Evolutionary conservation across 257 asterid species (phyloP).

Genomic region (Salvia hispanica): DNA sequence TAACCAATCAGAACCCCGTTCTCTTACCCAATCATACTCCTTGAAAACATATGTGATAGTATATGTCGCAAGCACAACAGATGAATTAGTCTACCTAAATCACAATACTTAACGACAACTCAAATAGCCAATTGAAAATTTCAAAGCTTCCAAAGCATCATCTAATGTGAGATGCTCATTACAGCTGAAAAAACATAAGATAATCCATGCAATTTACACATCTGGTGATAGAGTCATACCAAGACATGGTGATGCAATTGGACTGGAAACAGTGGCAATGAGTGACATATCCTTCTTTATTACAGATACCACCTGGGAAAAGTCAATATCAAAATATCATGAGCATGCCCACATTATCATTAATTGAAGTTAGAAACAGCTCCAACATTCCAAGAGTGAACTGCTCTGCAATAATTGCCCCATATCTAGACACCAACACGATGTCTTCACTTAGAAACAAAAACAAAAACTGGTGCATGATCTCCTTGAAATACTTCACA

Average conservation of each 20-base stretch:
- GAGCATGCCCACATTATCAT: neutral
- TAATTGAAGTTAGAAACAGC: neutral
- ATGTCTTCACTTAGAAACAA: too few relatives aligned
- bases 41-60: neutral
- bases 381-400: neutral
- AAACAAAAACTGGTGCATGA: too few relatives aligned
- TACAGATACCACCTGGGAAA: slow-evolving; percentile 28
- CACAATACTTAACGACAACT: neutral
- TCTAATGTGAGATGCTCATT: neutral
- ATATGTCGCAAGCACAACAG: neutral
- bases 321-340: neutral
- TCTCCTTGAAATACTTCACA: neutral
- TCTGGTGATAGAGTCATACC: slow-evolving; percentile 37
- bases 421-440: neutral
- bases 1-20: neutral
- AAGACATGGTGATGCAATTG: slow-evolving; percentile 40
- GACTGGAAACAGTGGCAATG: slow-evolving; percentile 41
- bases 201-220: neutral
- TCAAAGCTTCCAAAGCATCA: neutral
- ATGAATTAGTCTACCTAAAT: neutral
- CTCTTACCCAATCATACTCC: slow-evolving; percentile 1
- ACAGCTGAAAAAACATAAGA: neutral
- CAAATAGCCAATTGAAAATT: neutral
- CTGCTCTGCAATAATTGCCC: neutral
- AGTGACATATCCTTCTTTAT: slow-evolving; percentile 43